Evolutionary conservation across 331 rosid species (phyloP), one percentile per base, ranked within the genome.

Genomic region (Quercus tomentella): DNA sequence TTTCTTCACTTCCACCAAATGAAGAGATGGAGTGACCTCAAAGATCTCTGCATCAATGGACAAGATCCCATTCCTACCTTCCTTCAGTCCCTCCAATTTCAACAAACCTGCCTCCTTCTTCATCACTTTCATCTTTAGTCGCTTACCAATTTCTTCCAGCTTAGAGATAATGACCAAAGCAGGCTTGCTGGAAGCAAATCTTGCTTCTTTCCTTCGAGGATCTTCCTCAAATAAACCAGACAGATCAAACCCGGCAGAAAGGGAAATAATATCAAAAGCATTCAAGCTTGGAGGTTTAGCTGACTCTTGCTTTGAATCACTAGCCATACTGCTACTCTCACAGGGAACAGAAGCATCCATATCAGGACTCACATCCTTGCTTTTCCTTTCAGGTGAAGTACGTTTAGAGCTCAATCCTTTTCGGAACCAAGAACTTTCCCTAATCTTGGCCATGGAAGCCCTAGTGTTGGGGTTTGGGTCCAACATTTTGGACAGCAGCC

Each of bases 41-140:
- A 88, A 95, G 58, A 95, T 92, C 88, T 92, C 97, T 14, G 97
- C 85, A 74, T 92, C 92, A 57, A 95, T 88, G 79, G 97, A 92
- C 72, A 92, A 71, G 35, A 76, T 54, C 25, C 97, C 98, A 45
- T 90, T 90, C 75, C 91, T 92, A 56, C 97, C 98, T 89, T 89
- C 95, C 77, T 72, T 49, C n/a, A 62, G 5, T 58, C 89, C 84
- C 74, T 88, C 93, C 61, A 94, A 72, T 80, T 87, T 92, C 75
- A 94, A 66, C 76, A 89, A 84, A 62, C 97, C 97, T 4, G 83
- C 84, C 17, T 87, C 90, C 80, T 80, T 92, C 78, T 93, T 93
- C 83, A 77, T 89, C 86, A 94, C 88, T 76, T 85, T 91, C 84
- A 94, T 82, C 86, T 77, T 74, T 74, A 95, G 84, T 57, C 71